A percentile compares a stretch with the other conserved stretches of the same genome.
Conservation (phyloP, 2,329 filamentous ascomycete species). For the Colletotrichum sp. region DNA sequence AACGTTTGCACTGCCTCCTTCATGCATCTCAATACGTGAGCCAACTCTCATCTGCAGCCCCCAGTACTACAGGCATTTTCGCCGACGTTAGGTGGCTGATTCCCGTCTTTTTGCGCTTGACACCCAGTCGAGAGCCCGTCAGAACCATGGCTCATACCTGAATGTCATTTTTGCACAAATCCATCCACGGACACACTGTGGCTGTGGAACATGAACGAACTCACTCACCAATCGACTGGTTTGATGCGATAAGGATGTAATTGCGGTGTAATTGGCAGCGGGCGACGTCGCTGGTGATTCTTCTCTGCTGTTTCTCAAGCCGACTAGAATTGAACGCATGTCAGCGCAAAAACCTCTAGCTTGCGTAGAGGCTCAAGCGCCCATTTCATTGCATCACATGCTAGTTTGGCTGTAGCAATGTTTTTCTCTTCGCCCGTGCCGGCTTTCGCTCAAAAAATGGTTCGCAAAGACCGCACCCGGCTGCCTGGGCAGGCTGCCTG, state of each 20-base stretch:
- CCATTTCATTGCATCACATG: not conserved
- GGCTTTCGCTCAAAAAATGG: not conserved
- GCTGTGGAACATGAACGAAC: not conserved
- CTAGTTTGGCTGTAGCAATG: not conserved
- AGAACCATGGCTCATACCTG: not conserved
- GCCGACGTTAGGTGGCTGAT: too few relatives aligned
- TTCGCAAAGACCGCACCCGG: too few relatives aligned
- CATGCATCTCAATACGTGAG: not conserved
- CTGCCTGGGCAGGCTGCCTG: not conserved
- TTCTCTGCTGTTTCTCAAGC: not conserved
- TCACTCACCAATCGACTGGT: too few relatives aligned
- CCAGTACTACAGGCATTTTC: too few relatives aligned
- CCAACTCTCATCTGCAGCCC: too few relatives aligned
- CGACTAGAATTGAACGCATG: not conserved
- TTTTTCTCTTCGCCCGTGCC: not conserved
- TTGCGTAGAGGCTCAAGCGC: not conserved
- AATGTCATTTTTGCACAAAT: not conserved
- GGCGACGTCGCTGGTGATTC: not conserved
- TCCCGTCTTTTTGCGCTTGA: too few relatives aligned
- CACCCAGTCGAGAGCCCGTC: not conserved
- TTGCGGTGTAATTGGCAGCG: not conserved
- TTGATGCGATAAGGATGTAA: not conserved
- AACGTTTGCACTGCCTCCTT: not conserved
- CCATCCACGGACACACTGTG: not conserved
- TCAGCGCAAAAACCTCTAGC: not conserved